These are phyloP conservation scores for Trichoderma erinaceum DNA, from an alignment of 495 filamentous ascomycete species.

Conservation along the genomic window DNA sequence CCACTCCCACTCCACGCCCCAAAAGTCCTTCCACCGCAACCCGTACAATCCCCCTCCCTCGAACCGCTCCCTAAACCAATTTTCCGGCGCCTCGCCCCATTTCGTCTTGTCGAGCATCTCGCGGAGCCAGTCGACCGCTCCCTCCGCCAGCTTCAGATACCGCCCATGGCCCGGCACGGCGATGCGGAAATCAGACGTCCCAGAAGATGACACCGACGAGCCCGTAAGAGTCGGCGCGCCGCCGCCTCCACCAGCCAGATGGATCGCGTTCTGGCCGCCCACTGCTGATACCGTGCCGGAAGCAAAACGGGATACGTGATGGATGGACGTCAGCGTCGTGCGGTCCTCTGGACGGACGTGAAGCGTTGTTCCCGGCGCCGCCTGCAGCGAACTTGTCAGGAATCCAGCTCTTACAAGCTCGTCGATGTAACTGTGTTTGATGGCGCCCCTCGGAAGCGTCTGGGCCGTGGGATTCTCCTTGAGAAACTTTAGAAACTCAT, in stretches of 20 bases:
- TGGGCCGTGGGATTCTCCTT: constrained; percentile 47
- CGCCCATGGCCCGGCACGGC: constrained; percentile 69
- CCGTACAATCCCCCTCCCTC: constrained; percentile 61
- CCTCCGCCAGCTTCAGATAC: constrained; percentile 63
- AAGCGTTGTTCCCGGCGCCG: constrained; percentile 31
- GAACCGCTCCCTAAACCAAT: constrained; percentile 69
- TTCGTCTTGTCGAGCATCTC: constrained; percentile 58
- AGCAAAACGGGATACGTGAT: constrained; percentile 48
- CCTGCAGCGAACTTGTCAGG: constrained; percentile 36
- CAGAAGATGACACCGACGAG: constrained; percentile 10
- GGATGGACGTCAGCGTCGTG: constrained; percentile 46
- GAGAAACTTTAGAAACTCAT: constrained; percentile 53
- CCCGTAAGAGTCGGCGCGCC: constrained; percentile 24
- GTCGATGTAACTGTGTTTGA: constrained; percentile 26
- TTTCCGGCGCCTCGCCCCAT: constrained; percentile 59
- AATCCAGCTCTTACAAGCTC: constrained; percentile 67
- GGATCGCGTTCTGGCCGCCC: constrained; percentile 52
- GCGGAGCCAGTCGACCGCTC: constrained; percentile 60
- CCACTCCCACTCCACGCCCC: constrained; percentile 74
- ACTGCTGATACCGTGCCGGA: constrained; percentile 59
- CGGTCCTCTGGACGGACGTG: constrained; percentile 49
- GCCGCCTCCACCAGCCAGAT: constrained; percentile 43
- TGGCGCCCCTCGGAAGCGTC: constrained; percentile 37
- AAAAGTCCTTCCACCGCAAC: constrained; percentile 69
- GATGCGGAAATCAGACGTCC: constrained; percentile 44